Evolutionary conservation across 352 stramenopile species (phyloP), one percentile per base, ranked within the genome.

Genomic region (Achlya hypogyna): DNA sequence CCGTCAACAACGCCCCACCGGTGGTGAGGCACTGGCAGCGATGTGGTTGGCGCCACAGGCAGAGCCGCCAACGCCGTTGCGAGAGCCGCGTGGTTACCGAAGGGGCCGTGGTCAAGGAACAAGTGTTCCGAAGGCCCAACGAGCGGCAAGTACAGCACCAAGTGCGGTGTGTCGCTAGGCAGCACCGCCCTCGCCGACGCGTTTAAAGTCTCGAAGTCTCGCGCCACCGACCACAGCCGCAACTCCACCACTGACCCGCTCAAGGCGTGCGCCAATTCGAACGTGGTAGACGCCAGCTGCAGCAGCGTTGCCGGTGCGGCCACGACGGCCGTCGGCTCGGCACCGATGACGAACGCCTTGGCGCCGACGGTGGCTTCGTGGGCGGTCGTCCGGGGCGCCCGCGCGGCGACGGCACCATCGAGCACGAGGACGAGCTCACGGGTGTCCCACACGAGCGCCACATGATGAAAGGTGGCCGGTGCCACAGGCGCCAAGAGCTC

Each of bases 141-240:
- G n/a, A 95, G 64, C 8, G 84, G 84, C 40, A 87, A 89, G 53
- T 95, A 93, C 12, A 78, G 82, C 20, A 90, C 58, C 29, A 95
- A 64, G 35, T 80, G 49, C 58, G 81, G 78, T 74, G 69, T 63
- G 56, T 54, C 62, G 71, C 81, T 31, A 65, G 77, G 47, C 78
- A 78, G 35, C 63, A 65, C 14, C 38, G 56, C 4, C 25, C 34
- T 70, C 31, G 62, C 72, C 52, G 54, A 69, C 1, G 59, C 25
- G 1, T 43, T 56, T 38, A 64, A 23, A 20, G 51, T 28, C 9
- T 40, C 63, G 22, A 77, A 6, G 34, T 68, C 14, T 35, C 22
- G 32, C 9, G 47, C 47, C 25, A 38, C 34, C 12, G 77, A 79
- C 82, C 82, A 95, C 66, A 93, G 72, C 10, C 84, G 77, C 10